These are phyloP conservation scores for Penicillium daleae DNA, from an alignment of 495 filamentous ascomycete species.

Conservation along the genomic window DNA sequence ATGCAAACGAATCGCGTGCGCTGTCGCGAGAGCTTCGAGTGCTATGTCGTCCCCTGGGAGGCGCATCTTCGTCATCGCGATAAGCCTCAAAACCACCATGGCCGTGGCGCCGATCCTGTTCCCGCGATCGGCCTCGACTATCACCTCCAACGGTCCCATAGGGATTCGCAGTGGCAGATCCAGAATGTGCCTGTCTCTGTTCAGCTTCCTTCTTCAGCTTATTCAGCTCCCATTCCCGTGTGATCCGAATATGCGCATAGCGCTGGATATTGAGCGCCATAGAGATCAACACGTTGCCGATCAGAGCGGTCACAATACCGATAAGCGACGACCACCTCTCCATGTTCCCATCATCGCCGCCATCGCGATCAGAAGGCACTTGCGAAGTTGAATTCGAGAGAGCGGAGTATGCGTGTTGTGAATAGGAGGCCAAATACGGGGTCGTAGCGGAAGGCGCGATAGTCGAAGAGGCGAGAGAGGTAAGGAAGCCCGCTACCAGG, in stretches of 20 bases:
- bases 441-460: constrained; percentile 29
- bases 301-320: constrained; percentile 88
- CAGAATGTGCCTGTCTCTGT: constrained; percentile 32
- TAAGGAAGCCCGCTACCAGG: constrained; percentile 32
- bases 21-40: constrained; percentile 23
- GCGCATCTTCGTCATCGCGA: constrained; percentile 31
- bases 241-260: constrained; percentile 86
- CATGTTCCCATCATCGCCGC: constrained; percentile 50
- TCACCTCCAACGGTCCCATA: constrained; percentile 40
- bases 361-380: constrained; percentile 30
- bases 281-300: constrained; percentile 90
- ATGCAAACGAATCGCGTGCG: constrained; percentile 40
- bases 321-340: constrained; percentile 90
- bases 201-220: constrained; percentile 42
- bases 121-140: constrained; percentile 14
- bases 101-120: constrained; percentile 12
- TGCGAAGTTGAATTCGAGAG: constrained; percentile 24
- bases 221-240: constrained; percentile 61
- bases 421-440: constrained; percentile 20
- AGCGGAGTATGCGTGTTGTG: constrained; percentile 17
- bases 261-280: constrained; percentile 95
- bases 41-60: constrained; percentile 19
- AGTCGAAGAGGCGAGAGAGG: constrained; percentile 32
- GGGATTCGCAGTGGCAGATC: constrained; percentile 18
- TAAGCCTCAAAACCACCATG: constrained; percentile 29